Evolutionary conservation across 306 rosid species (phyloP).

Genomic region (Lupinus albus): DNA sequence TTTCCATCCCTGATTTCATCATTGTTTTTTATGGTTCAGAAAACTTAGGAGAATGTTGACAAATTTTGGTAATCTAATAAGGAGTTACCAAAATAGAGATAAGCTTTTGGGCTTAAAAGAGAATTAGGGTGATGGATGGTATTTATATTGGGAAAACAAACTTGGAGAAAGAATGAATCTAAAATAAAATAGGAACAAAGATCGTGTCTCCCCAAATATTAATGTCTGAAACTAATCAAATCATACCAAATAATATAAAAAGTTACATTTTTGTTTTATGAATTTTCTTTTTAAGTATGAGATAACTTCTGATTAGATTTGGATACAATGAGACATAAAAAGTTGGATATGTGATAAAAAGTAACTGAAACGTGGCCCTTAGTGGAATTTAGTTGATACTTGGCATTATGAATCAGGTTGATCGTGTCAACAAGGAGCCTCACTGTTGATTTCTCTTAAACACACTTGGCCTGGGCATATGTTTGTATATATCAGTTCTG

Average conservation of each 20-base stretch:
- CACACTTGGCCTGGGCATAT: slow-evolving; percentile 66
- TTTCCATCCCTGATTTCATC: slow-evolving; percentile 47
- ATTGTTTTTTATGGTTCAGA: slow-evolving; percentile 5
- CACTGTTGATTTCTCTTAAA: slow-evolving; percentile 55
- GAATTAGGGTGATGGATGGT: slow-evolving; percentile 14
- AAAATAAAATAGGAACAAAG: too few relatives aligned
- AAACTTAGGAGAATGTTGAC: not conserved
- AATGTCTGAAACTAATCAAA: too few relatives aligned
- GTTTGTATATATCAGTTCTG: slow-evolving; percentile 49
- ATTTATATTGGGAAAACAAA: slow-evolving; percentile 43
- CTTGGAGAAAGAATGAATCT: not conserved
- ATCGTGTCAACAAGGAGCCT: slow-evolving; percentile 71
- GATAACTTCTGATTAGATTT: too few relatives aligned
- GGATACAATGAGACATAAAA: too few relatives aligned
- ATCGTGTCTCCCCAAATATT: too few relatives aligned
- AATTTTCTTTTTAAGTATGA: too few relatives aligned
- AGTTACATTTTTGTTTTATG: too few relatives aligned
- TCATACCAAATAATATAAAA: too few relatives aligned
- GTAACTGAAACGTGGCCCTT: slow-evolving; percentile 75
- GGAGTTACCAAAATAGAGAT: not conserved
- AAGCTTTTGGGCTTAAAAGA: slow-evolving; percentile 10
- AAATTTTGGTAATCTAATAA: not conserved
- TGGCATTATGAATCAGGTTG: slow-evolving; percentile 62
- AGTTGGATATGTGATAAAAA: too few relatives aligned
- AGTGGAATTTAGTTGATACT: slow-evolving; percentile 49